Base-by-base conservation (phyloP, 768 basidiomycete species). In the Mycena kentingensis region DNA sequence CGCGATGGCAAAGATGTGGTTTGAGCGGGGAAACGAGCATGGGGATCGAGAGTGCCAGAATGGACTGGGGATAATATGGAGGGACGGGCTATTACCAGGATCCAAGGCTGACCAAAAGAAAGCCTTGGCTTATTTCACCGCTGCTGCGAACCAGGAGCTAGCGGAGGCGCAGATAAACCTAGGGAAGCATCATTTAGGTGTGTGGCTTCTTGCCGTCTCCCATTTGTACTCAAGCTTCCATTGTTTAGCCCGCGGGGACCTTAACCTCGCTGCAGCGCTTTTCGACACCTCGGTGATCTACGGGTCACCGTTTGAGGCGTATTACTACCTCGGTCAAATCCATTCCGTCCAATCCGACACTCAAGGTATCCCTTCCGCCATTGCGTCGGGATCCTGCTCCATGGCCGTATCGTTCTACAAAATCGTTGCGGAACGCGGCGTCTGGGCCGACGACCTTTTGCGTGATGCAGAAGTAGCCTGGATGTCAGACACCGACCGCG, bases 351-450 rank as follows among this genome's bases (percentile, higher is more conserved):
- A 80, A 52, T 83, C 82, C 7, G 75, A 76, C 16, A 73, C 67
- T 19, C 58, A 72, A 10, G 68, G 65, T 5, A 61, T 82, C 5
- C 77, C 79, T 2, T 52, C 73, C 10, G 76, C 81, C 45, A 67
- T 82, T 19, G 74, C 75, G 31, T 81, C 83, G 0, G 88, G 92
- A 29, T 87, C 88, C 2, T 99, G 97, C 58, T 85, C 93, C 1
- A 84, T 90, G 60, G 90, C 93, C 0, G 90, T 96, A 2, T 90
- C 92, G 1, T 98, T 93, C 75, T 90, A 88, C 76, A 99, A 99
- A 68, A 75, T 90, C 5, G 93, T 94, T 4, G 81, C 90, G 0
- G 97, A 99, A 66, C 84, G 92, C 21, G 97, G 97, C 5, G 78
- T 85, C n/a, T 88, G 89, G 83, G 87, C 82, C 27, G 88, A 91